Evolutionary conservation across 805 yeast species (phyloP).

Genomic region (Candida odintsovae): DNA sequence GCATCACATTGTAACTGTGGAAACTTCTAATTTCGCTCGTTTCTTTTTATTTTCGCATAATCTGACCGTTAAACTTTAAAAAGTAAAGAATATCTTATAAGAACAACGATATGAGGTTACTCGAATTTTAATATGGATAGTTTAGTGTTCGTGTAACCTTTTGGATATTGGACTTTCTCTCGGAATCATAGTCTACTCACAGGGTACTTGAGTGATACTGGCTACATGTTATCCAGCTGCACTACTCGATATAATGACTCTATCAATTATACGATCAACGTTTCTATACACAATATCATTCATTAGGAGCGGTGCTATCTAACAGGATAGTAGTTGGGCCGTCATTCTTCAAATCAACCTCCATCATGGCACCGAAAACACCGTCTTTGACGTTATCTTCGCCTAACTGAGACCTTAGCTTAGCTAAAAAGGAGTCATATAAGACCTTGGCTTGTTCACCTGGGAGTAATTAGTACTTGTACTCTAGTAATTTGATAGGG

Average conservation of each 20-base stretch:
- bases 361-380: slow-evolving; percentile 96
- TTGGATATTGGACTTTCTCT: too few relatives aligned
- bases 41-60: slow-evolving; percentile 6
- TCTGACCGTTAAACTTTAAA: neutral
- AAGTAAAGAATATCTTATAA: too few relatives aligned
- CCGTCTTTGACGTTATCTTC: slow-evolving; percentile 77
- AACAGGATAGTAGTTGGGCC: slow-evolving; percentile 88
- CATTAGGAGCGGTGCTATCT: slow-evolving; percentile 45
- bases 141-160: too few relatives aligned
- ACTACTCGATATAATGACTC: too few relatives aligned
- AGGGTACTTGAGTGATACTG: too few relatives aligned
- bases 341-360: slow-evolving; percentile 78
- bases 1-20: slow-evolving; percentile 17
- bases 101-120: too few relatives aligned
- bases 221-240: too few relatives aligned
- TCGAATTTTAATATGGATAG: too few relatives aligned
- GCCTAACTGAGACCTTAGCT: slow-evolving; percentile 48
- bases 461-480: slow-evolving; percentile 5
- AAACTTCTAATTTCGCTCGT: slow-evolving; percentile 2
- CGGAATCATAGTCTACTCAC: too few relatives aligned
- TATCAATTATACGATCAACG: neutral
- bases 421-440: slow-evolving; percentile 43
- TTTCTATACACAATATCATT: slow-evolving; percentile 4
- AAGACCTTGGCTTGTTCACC: slow-evolving; percentile 47
- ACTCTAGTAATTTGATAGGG: slow-evolving; percentile 40